phyloP scores from a whole-genome alignment of 306 rosid genomes.

The Trichosanthes cucumerina region DNA sequence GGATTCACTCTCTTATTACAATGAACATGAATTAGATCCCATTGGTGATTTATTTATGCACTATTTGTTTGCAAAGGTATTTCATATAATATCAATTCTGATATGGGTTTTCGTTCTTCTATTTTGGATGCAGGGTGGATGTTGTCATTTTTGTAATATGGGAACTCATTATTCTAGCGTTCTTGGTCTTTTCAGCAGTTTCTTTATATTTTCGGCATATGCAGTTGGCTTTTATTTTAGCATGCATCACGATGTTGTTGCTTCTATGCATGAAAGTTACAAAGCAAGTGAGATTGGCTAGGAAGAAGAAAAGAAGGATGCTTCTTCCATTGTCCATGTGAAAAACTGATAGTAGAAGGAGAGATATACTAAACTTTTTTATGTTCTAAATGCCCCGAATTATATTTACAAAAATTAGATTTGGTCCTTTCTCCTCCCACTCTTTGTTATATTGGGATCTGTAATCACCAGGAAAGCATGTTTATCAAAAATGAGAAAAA shows the following conservation, averaged over 20 bases:
- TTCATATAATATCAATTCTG: neutral
- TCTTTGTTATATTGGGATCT: neutral
- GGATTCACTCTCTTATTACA: neutral
- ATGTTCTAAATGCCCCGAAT: slow-evolving; percentile 1
- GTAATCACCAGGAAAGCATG: neutral
- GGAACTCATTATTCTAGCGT: slow-evolving; percentile 85
- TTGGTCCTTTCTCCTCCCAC: neutral
- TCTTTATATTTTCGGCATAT: slow-evolving; percentile 87
- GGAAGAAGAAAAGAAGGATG: slow-evolving; percentile 97
- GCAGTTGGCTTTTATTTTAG: slow-evolving; percentile 65
- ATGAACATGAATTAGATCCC: neutral
- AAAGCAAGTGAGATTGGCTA: slow-evolving; percentile 88
- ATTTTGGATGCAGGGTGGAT: slow-evolving; percentile 81
- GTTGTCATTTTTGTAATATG: slow-evolving; percentile 93
- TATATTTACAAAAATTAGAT: slow-evolving; percentile 2
- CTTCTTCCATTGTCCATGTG: slow-evolving; percentile 98
- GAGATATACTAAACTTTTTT: slow-evolving; percentile 6
- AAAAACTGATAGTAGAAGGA: slow-evolving; percentile 19
- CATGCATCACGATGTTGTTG: slow-evolving; percentile 64
- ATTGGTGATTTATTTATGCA: neutral
- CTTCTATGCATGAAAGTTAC: slow-evolving; percentile 89
- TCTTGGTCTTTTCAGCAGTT: slow-evolving; percentile 87
- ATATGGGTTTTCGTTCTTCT: slow-evolving; percentile 8
- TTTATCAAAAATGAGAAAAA: neutral
- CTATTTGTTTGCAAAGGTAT: neutral